Evolutionary conservation across 768 basidiomycete genomes (phyloP), one percentile per base, ranked within the genome.

Genomic region (Termitomyces sp.): DNA sequence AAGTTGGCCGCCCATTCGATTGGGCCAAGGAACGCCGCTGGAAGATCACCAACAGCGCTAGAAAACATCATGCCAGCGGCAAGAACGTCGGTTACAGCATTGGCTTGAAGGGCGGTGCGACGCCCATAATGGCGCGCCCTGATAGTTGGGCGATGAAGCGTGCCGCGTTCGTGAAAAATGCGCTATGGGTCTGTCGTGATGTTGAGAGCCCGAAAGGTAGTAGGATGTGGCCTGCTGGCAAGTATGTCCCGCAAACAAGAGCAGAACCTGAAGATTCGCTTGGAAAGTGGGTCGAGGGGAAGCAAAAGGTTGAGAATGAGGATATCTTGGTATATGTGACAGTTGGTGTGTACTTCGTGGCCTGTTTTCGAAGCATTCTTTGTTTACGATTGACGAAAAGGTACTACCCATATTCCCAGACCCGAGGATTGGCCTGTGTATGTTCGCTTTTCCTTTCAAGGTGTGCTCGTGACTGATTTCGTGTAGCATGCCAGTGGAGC

Each of bases 351-450:
- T 44, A 56, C 68, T 67, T 26, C 14, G 26, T n/a, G 53, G 49
- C 40, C 27, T 16, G 0, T 26, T 26, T 42, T 26, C 3, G 42
- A 34, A 30, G 30, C 6, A 42, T 32, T 58, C n/a, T 33, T 42
- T 26, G 26, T 14, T 40, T 34, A 53, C 10, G 36, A 40, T 30
- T 33, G n/a, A 32, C 43, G 54, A 33, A n/a, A 58, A 86, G 88
- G 89, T 22, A 83, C 83, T 27, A 93, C 89, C 0, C 91, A 93
- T 67, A 86, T 93, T 50, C 89, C 90, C 26, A 82, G 91, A 61
- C 91, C 90, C 3, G 93, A 93, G 69, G 91, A 93, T 68, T 93
- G 89, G 89, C 90, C 92, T 36, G 89, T 92, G 86, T 90, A 76
- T 14, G 48, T 60, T 56, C 7, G 45, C 40, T 51, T 62, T 34